Conservation (phyloP, 1,284 basidiomycete species). For the Malassezia obtusa region DNA sequence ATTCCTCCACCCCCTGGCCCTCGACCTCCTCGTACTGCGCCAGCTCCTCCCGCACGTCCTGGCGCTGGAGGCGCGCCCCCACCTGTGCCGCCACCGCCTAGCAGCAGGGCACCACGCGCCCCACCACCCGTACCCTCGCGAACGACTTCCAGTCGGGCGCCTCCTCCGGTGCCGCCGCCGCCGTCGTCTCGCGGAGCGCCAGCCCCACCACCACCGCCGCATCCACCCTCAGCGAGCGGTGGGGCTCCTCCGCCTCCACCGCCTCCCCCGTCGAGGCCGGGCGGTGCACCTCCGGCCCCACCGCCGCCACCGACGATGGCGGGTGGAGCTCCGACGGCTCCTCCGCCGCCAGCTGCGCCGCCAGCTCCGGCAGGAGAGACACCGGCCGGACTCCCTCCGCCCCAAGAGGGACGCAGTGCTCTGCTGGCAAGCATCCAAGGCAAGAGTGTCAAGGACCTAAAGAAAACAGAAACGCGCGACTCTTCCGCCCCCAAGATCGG, state of each 20-base stretch:
- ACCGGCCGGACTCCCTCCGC: conserved; percentile 10
- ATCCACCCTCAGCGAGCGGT: background rate
- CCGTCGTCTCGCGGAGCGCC: background rate
- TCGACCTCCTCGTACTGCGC: background rate
- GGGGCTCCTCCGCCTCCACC: conserved; percentile 11
- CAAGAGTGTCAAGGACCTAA: conserved; percentile 61
- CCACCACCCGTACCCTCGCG: background rate
- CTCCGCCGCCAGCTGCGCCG: conserved; percentile 47
- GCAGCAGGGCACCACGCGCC: background rate
- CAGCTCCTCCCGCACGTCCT: background rate
- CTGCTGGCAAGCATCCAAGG: conserved; percentile 63
- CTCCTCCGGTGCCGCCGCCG: background rate
- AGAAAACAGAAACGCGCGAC: conserved; percentile 54
- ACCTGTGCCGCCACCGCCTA: conserved; percentile 3
- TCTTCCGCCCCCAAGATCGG: background rate
- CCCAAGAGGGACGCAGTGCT: conserved; percentile 51
- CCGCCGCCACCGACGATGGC: conserved; percentile 17
- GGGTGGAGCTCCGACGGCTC: conserved; percentile 33
- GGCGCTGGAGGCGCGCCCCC: background rate
- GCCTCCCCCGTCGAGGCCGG: background rate
- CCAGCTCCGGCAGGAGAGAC: conserved; percentile 49
- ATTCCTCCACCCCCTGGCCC: conserved; percentile 15
- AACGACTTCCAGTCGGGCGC: background rate
- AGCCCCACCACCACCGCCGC: conserved; percentile 2
- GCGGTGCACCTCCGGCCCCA: background rate